Evolutionary conservation across 257 asterid genomes (phyloP).

Genomic region (Jasminum sambac): DNA sequence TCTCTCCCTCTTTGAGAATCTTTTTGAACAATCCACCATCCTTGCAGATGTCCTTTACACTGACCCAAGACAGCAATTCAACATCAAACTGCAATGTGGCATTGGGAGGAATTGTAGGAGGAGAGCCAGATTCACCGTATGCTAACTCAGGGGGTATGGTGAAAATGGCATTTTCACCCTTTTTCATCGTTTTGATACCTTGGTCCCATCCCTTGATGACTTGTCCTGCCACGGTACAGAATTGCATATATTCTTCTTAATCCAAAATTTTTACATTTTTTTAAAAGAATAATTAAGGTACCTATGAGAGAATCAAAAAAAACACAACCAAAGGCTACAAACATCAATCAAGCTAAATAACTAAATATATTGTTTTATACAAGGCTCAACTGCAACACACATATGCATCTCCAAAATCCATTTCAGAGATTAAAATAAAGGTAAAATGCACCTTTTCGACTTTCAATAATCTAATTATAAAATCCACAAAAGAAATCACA

Average conservation of each 20-base stretch:
- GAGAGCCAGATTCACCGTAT: constrained; percentile 75
- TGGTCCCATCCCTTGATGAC: constrained; percentile 79
- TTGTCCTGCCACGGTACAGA: constrained; percentile 47
- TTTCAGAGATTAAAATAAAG: not conserved
- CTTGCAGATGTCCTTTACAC: constrained; percentile 78
- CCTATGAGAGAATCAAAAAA: not conserved
- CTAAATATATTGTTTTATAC: not conserved
- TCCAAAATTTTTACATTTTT: not conserved
- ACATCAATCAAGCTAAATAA: not conserved
- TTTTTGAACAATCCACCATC: constrained; percentile 77
- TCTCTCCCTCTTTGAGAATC: constrained; percentile 59
- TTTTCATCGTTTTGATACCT: constrained; percentile 78
- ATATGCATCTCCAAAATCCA: not conserved
- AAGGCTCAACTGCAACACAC: not conserved
- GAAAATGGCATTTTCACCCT: constrained; percentile 69
- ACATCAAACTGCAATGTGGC: constrained; percentile 78
- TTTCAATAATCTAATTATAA: not conserved
- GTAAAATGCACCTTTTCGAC: not conserved
- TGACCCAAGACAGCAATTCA: constrained; percentile 65
- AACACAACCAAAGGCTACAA: not conserved
- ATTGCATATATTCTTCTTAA: not conserved
- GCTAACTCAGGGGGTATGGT: constrained; percentile 73
- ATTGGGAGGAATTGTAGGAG: constrained; percentile 75
- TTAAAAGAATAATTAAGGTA: not conserved
- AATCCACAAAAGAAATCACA: not conserved